Percentiles rank a stretch among this genome's conserved stretches.
Conservation (phyloP, 169 alveolate species). For the Cryptosporidium sp. region DNA sequence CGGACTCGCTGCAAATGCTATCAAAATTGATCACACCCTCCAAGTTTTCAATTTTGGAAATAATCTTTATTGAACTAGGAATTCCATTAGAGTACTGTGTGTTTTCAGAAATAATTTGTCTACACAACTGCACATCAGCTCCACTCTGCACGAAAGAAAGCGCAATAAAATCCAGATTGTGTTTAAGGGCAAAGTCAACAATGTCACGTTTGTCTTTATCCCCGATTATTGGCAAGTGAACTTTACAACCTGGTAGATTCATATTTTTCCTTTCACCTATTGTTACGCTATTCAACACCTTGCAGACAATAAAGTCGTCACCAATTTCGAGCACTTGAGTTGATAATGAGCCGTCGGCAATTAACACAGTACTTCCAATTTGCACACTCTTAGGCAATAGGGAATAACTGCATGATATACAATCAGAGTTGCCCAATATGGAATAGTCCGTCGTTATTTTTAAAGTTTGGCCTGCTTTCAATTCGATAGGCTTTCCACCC, state of each 20-base stretch:
- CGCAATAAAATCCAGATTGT: slow-evolving; percentile 95
- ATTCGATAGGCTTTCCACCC: slow-evolving; percentile 89
- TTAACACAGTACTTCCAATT: slow-evolving; percentile 93
- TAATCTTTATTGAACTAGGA: slow-evolving; percentile 95
- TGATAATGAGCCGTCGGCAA: slow-evolving; percentile 97
- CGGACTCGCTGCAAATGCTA: slow-evolving; percentile 93
- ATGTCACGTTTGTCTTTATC: slow-evolving; percentile 97
- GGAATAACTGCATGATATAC: slow-evolving; percentile 94
- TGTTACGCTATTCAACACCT: slow-evolving; percentile 92
- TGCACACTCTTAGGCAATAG: slow-evolving; percentile 93
- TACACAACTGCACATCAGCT: slow-evolving; percentile 82
- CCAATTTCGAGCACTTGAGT: slow-evolving; percentile 91
- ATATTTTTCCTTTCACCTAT: slow-evolving; percentile 97
- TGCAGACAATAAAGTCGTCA: slow-evolving; percentile 85
- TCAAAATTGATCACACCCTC: slow-evolving; percentile 96
- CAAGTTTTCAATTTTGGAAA: slow-evolving; percentile 97
- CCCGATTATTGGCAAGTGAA: slow-evolving; percentile 96
- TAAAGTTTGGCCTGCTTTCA: slow-evolving; percentile 92
- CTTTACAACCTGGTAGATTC: slow-evolving; percentile 98
- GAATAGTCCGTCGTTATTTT: slow-evolving; percentile 94
- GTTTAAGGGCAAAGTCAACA: slow-evolving; percentile 95
- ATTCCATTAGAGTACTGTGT: slow-evolving; percentile 75
- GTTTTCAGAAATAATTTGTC: slow-evolving; percentile 82
- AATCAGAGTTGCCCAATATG: slow-evolving; percentile 90
- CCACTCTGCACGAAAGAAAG: slow-evolving; percentile 89